A percentile compares a stretch with the other conserved stretches of the same genome.
These are phyloP conservation scores for Sporothrix globosa DNA, from an alignment of 2,329 filamentous ascomycete species.

Conservation along the genomic window DNA sequence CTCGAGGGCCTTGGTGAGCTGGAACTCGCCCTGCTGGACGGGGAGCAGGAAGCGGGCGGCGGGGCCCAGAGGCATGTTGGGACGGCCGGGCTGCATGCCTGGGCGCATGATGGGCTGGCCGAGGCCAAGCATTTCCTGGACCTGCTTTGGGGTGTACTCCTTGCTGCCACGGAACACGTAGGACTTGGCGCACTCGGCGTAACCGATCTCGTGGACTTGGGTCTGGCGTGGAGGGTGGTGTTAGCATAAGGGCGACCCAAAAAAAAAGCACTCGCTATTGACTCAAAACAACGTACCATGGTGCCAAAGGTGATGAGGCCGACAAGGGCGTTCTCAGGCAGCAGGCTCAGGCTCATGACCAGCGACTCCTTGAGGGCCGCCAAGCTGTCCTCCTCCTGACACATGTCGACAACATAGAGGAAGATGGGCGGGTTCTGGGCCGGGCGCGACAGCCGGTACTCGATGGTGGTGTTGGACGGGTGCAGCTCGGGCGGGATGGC, in stretches of 20 bases:
- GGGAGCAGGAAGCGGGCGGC: constrained; percentile 90
- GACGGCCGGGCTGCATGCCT: constrained; percentile 71
- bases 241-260: constrained; percentile 35
- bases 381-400: constrained; percentile 84
- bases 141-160: constrained; percentile 96
- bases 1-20: constrained; percentile 94
- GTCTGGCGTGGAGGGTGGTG: constrained; percentile 54
- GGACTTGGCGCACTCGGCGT: constrained; percentile 96
- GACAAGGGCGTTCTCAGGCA: constrained; percentile 80
- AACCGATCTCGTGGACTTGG: constrained; percentile 97
- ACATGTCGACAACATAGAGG: constrained; percentile 84
- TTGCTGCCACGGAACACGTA: constrained; percentile 98
- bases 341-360: constrained; percentile 80
- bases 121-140: constrained; percentile 98
- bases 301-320: constrained; percentile 88
- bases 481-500: constrained; percentile 83
- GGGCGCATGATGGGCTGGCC: constrained; percentile 73
- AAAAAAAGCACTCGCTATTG: no score
- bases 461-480: constrained; percentile 82
- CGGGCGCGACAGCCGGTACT: constrained; percentile 78
- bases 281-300: constrained; percentile 63
- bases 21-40: constrained; percentile 94
- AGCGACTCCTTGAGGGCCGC: constrained; percentile 82
- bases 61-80: constrained; percentile 70
- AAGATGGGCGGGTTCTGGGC: constrained; percentile 88